Base-by-base conservation (phyloP, 202 grass and related monocot genomes). In the Dendrocalamus latiflorus region DNA sequence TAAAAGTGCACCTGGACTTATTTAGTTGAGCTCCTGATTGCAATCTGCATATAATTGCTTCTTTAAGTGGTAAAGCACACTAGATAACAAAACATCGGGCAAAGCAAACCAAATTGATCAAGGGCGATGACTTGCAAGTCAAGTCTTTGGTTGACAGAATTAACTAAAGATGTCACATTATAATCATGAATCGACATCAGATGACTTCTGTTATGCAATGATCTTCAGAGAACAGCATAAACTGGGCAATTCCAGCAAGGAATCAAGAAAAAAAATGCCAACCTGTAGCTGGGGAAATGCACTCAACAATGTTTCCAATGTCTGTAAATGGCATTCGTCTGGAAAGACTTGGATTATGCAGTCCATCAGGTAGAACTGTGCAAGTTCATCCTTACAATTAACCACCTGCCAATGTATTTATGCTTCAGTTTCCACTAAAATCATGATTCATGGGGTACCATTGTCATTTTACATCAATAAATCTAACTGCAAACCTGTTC, bases 291-390 rank as follows among this genome's bases (percentile, higher is more conserved):
- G 96, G 41, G 96, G 96, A 81, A 99, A 99, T 81, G 93, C 96
- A 18, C 96, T 94, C 85, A 95, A 83, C 79, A 99, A 81, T 66
- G 96, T 94, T 88, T 99, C 96, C 89, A 99, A 78, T 89, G 96
- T 99, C 75, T 99, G 93, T 75, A 99, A 90, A 88, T 99, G 96
- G 79, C 94, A 99, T 83, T 99, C 96, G 1, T 96, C 96, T 48
- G 96, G 96, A 81, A 99, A 99, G 36, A 94, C 96, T 99, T 99
- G 96, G 77, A 99, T 99, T 91, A 99, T 93, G 75, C 96, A 99
- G 84, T 99, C 96, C 96, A 99, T 99, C 75, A 99, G 68, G 78
- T 99, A 99, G 91, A 91, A 90, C 51, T 99, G 96, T 61, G 96
- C 96, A 62, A 99, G 80, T 16, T 99, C 96, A 64, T 99, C 96